Percentiles rank a stretch among this genome's conserved stretches.
These are phyloP conservation scores for Trypanosoma theileri DNA, from an alignment of 208 protist genomes.

Conservation along the genomic window DNA sequence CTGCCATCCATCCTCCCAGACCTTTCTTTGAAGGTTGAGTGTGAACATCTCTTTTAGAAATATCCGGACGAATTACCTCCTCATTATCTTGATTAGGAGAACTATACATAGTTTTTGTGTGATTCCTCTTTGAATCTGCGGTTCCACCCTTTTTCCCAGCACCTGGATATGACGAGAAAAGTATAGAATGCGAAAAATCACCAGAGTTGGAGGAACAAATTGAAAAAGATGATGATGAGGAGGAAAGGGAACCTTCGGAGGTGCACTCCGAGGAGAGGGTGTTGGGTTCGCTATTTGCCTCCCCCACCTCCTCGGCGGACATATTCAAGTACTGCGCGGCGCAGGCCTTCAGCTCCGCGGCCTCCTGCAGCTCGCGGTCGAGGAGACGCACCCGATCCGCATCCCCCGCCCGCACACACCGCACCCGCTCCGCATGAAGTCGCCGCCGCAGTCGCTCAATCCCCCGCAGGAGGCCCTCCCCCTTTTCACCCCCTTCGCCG, in stretches of 20 bases:
- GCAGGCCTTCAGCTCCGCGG: constrained; percentile 3
- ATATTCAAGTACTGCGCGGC: constrained; percentile 7
- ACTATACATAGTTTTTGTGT: not conserved
- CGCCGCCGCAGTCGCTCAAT: not conserved
- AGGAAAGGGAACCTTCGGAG: not conserved
- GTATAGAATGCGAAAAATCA: too few species aligned
- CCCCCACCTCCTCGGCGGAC: not conserved
- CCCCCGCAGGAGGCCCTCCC: not conserved
- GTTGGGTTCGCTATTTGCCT: not conserved
- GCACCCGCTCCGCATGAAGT: not conserved
- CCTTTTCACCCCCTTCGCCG: not conserved
- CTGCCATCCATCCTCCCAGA: not conserved
- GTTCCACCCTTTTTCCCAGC: not conserved
- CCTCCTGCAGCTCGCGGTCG: constrained; percentile 21
- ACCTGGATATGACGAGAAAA: too few species aligned
- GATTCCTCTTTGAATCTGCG: not conserved
- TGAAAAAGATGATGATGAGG: not conserved
- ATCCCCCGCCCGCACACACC: constrained; percentile 4
- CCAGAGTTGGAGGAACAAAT: too few species aligned
- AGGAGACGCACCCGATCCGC: not conserved
- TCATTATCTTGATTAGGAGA: not conserved
- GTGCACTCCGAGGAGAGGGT: not conserved
- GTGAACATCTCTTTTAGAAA: too few species aligned
- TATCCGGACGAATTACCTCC: not conserved
- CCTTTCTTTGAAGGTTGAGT: too few species aligned